Evolutionary conservation across 148 eudicot genomes (phyloP).

Genomic region (Dianthus caryophyllus): DNA sequence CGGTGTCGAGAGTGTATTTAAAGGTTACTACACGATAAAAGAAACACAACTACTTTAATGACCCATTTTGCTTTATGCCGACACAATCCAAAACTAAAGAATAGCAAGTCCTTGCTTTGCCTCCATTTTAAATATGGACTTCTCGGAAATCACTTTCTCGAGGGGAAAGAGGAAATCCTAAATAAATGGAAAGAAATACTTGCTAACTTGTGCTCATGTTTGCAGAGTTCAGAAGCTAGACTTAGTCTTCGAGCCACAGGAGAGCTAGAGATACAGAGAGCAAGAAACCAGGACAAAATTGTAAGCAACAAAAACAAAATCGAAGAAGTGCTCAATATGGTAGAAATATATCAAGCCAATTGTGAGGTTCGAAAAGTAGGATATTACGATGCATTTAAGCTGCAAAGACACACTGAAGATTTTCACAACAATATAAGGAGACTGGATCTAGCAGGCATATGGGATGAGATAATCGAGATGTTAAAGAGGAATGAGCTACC

Average conservation of each 20-base stretch:
- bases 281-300: conserved; percentile 46
- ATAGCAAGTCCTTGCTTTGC: too few relatives aligned
- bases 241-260: conserved; percentile 83
- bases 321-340: conserved; percentile 28
- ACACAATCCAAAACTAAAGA: too few relatives aligned
- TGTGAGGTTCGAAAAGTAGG: conserved; percentile 50
- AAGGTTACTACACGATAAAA: too few relatives aligned
- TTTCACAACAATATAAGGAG: conserved; percentile 65
- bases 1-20: too few relatives aligned
- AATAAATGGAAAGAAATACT: neutral
- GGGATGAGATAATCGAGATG: conserved; percentile 95
- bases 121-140: too few relatives aligned
- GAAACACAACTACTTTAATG: too few relatives aligned
- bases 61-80: too few relatives aligned
- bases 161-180: too few relatives aligned
- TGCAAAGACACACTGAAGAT: conserved; percentile 48
- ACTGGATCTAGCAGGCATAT: conserved; percentile 71
- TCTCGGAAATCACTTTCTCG: too few relatives aligned
- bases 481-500: conserved; percentile 70
- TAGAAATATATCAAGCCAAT: conserved; percentile 45
- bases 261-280: conserved; percentile 58
- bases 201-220: conserved; percentile 21
- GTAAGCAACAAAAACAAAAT: conserved; percentile 46
- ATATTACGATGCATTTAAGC: conserved; percentile 78
- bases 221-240: conserved; percentile 73